Conservation (phyloP, 148 eudicot genomes). For the Fagopyrum tataricum region DNA sequence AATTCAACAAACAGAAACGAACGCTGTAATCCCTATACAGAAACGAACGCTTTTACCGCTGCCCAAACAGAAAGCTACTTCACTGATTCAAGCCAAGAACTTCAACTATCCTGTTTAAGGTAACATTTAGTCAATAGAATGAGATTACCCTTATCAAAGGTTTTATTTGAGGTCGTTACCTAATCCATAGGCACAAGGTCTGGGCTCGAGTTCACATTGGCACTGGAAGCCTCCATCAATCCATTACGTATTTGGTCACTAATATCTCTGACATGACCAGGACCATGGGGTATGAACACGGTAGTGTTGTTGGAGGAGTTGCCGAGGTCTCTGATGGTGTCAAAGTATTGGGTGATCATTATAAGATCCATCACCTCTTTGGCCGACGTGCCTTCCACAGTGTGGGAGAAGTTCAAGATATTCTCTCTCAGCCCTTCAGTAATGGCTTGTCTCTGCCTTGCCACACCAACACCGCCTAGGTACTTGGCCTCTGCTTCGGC, state of each 20-base stretch:
- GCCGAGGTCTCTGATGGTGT: conserved; percentile 90
- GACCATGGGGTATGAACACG: conserved; percentile 95
- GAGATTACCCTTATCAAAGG: neutral
- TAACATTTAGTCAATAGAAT: neutral
- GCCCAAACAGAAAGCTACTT: too few relatives aligned
- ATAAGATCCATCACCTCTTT: conserved; percentile 99
- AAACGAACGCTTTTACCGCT: too few relatives aligned
- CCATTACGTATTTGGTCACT: conserved; percentile 89
- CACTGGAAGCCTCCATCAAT: conserved; percentile 71
- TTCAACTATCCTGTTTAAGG: too few relatives aligned
- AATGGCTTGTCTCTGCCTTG: conserved; percentile 97
- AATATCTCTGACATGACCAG: conserved; percentile 90
- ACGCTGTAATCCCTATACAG: too few relatives aligned
- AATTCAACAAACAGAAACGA: too few relatives aligned
- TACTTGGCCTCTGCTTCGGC: conserved; percentile 94
- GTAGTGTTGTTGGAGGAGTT: conserved; percentile 89
- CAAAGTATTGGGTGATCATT: conserved; percentile 96
- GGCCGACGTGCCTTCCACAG: conserved; percentile 81
- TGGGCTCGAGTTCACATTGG: conserved; percentile 16
- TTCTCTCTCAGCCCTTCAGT: conserved; percentile 97
- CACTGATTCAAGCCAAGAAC: too few relatives aligned
- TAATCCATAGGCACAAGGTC: neutral
- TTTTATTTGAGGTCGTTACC: neutral
- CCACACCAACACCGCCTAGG: conserved; percentile 95
- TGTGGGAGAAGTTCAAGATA: conserved; percentile 85